Evolutionary conservation across 148 eudicot genomes (phyloP).

Genomic region (Diospyros lotus): DNA sequence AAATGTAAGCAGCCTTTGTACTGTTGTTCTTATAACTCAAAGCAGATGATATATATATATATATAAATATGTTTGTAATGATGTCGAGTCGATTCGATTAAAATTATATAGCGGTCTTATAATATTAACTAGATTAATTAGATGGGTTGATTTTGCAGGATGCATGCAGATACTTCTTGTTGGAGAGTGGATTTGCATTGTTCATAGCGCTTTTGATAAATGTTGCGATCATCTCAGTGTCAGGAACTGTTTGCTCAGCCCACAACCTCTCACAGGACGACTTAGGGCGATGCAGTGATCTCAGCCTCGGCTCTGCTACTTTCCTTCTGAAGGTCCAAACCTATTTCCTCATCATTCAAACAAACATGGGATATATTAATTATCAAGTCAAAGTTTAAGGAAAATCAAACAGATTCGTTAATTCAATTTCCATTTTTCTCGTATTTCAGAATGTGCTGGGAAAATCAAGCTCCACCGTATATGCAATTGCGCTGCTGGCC

Average conservation of each 20-base stretch:
- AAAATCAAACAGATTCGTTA: too few species aligned
- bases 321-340: conserved; percentile 51
- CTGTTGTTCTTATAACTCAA: too few species aligned
- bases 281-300: conserved; percentile 39
- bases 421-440: neutral
- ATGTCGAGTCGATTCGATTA: too few species aligned
- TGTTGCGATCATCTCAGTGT: conserved; percentile 65
- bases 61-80: too few species aligned
- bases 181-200: conserved; percentile 86
- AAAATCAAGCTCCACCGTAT: conserved; percentile 58
- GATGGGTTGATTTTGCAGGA: conserved; percentile 39
- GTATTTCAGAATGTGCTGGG: conserved; percentile 56
- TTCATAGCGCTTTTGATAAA: conserved; percentile 79
- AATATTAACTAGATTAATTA: too few species aligned
- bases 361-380: neutral
- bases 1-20: conserved; percentile 12
- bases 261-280: conserved; percentile 24
- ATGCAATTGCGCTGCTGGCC: conserved; percentile 72
- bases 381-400: too few species aligned
- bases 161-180: conserved; percentile 73
- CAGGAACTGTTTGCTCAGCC: conserved; percentile 62
- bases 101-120: too few species aligned
- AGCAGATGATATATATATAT: too few species aligned
- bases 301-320: conserved; percentile 67
- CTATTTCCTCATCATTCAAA: neutral